Conservation (phyloP, 805 yeast genomes). For the Nakazawaea populi region DNA sequence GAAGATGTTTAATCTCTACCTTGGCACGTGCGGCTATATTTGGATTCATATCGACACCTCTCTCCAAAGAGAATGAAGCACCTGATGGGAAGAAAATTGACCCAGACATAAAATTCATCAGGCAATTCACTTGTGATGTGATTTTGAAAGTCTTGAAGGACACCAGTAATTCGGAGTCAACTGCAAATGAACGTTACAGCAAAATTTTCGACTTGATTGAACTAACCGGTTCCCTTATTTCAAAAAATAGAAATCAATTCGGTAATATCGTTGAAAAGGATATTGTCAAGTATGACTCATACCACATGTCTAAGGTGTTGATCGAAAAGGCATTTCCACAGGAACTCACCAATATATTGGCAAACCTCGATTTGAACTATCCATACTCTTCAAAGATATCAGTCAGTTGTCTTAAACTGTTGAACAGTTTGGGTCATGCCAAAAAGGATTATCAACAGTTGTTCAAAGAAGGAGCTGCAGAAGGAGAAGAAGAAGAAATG, state of each 20-base stretch:
- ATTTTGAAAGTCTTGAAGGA: constrained; percentile 59
- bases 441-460: constrained; percentile 51
- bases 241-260: constrained; percentile 32
- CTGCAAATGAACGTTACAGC: constrained; percentile 42
- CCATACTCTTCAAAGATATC: constrained; percentile 59
- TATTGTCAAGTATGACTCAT: constrained; percentile 54
- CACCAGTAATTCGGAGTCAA: constrained; percentile 27
- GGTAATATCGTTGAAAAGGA: constrained; percentile 40
- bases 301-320: constrained; percentile 56
- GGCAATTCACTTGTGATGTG: constrained; percentile 70
- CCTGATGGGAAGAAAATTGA: constrained; percentile 49
- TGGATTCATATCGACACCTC: constrained; percentile 54
- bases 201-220: constrained; percentile 50
- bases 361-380: constrained; percentile 67
- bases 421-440: constrained; percentile 50
- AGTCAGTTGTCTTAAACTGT: constrained; percentile 52
- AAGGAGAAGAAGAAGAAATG: constrained; percentile 48
- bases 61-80: constrained; percentile 40
- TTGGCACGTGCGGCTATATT: constrained; percentile 57
- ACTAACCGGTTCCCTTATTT: constrained; percentile 36
- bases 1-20: constrained; percentile 54
- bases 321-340: constrained; percentile 60
- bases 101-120: constrained; percentile 63
- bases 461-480: constrained; percentile 44
- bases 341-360: constrained; percentile 52